Evolutionary conservation across 2,329 filamentous ascomycete genomes (phyloP), one percentile per base, ranked within the genome.

Genomic region (Epichloe sp.): DNA sequence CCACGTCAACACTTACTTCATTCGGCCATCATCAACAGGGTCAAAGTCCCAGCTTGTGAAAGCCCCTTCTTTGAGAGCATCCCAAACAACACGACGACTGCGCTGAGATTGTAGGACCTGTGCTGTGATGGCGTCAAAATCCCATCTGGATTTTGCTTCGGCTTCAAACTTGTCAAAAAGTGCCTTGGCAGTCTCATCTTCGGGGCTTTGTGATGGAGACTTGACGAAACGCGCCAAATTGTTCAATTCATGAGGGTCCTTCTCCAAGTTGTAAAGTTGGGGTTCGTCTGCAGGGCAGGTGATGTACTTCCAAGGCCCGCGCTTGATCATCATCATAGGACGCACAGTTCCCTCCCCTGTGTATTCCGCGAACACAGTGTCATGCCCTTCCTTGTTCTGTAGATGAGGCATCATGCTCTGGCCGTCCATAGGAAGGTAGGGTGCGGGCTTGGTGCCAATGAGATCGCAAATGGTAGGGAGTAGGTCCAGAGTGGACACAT

Each of bases 361-460:
- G 71, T 96, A 96, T 71, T 96, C 90, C 54, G 88, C 89, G 60
- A 91, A 85, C n/a, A 93, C 89, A 11, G 86, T 93, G 65, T 96
- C 89, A 54, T 85, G 83, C 41, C 80, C 82, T n/a, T 78, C 68
- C 21, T 69, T 69, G 51, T 63, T 80, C 59, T 83, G 72, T 36
- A 94, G 75, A 62, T 91, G 85, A n/a, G 87, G 87, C 54, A 90
- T 69, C 58, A 96, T 75, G 41, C 86, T 93, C 35, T 81, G 74
- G 37, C 90, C 90, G 60, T 96, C 90, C 71, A 96, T 85, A 1
- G 88, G 88, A n/a, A 95, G 74, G 17, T 77, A 78, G 0, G 78
- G 74, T 19, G 83, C 73, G 1, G 88, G 74, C 60, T 84, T 80
- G 43, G 80, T 82, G 52, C 86, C 86, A 1, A 86, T 83, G 44